Evolutionary conservation across 192 early-diverging fungal genomes (phyloP).

Genomic region (Linnemannia exigua): DNA sequence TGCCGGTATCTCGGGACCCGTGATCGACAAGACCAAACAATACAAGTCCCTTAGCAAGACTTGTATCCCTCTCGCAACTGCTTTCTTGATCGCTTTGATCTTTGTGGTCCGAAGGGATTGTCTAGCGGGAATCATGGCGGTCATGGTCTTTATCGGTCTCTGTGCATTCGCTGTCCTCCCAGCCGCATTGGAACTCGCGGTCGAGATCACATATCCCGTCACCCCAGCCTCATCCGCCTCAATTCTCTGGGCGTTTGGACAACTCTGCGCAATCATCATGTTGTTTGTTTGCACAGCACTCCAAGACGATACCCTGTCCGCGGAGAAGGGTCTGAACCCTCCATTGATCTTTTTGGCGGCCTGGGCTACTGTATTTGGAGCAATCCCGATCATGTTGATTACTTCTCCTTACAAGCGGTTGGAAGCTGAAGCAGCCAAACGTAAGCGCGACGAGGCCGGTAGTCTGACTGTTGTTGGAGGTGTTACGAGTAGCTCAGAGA

Average conservation of each 20-base stretch:
- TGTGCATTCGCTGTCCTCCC: conserved; percentile 24
- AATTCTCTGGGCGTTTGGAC: conserved; percentile 35
- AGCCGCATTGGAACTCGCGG: conserved; percentile 31
- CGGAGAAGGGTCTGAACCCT: conserved; percentile 16
- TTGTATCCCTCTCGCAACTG: conserved; percentile 45
- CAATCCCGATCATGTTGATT: conserved; percentile 23
- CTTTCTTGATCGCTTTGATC: conserved; percentile 46
- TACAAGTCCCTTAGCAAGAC: conserved; percentile 62
- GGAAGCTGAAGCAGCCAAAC: conserved; percentile 24
- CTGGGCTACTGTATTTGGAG: conserved; percentile 25
- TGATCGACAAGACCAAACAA: conserved; percentile 65
- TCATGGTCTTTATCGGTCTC: conserved; percentile 24
- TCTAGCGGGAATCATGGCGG: conserved; percentile 12
- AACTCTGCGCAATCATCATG: conserved; percentile 23
- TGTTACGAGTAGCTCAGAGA: background rate
- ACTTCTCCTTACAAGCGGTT: conserved; percentile 18
- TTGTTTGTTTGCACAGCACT: conserved; percentile 13
- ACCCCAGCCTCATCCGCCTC: conserved; percentile 31
- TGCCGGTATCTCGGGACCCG: conserved; percentile 56
- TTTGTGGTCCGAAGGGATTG: conserved; percentile 40
- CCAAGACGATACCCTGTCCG: conserved; percentile 18
- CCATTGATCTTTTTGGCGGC: conserved; percentile 33
- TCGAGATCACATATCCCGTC: conserved; percentile 42
- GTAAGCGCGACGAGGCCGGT: background rate
- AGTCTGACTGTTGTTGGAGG: background rate